Conservation (phyloP, 345 rosid genomes). For the Boechera divaricarpa region DNA sequence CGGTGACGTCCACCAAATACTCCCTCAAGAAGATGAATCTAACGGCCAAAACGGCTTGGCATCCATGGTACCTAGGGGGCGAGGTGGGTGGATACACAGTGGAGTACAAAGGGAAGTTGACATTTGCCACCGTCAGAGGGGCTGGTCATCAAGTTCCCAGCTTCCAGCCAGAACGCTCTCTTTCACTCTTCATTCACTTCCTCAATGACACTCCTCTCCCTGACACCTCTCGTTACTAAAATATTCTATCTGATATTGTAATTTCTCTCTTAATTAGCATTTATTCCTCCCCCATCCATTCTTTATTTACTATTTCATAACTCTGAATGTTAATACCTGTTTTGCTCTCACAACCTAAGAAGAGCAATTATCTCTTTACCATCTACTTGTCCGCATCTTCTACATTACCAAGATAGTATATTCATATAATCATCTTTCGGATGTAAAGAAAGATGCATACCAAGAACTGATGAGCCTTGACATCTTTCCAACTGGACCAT, state of each 20-base stretch:
- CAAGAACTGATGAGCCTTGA: constrained; percentile 40
- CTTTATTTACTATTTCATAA: constrained; percentile 20
- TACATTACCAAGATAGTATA: constrained; percentile 8
- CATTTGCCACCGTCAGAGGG: constrained; percentile 80
- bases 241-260: constrained; percentile 28
- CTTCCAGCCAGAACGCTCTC: constrained; percentile 79
- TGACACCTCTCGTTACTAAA: constrained; percentile 48
- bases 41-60: constrained; percentile 63
- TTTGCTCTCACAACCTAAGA: constrained; percentile 27
- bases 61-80: constrained; percentile 70
- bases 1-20: constrained; percentile 77
- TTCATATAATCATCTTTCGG: constrained; percentile 20
- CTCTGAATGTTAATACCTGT: constrained; percentile 26
- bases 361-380: constrained; percentile 33
- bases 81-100: constrained; percentile 90
- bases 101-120: constrained; percentile 69
- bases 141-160: constrained; percentile 97
- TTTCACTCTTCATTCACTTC: constrained; percentile 71
- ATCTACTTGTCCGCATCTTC: constrained; percentile 22
- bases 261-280: constrained; percentile 27
- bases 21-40: constrained; percentile 70
- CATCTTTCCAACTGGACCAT: constrained; percentile 38
- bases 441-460: constrained; percentile 38
- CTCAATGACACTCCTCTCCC: constrained; percentile 72
- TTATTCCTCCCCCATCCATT: constrained; percentile 18